Base-by-base conservation (phyloP, 768 basidiomycete species). In the Austroboletus festivus region DNA sequence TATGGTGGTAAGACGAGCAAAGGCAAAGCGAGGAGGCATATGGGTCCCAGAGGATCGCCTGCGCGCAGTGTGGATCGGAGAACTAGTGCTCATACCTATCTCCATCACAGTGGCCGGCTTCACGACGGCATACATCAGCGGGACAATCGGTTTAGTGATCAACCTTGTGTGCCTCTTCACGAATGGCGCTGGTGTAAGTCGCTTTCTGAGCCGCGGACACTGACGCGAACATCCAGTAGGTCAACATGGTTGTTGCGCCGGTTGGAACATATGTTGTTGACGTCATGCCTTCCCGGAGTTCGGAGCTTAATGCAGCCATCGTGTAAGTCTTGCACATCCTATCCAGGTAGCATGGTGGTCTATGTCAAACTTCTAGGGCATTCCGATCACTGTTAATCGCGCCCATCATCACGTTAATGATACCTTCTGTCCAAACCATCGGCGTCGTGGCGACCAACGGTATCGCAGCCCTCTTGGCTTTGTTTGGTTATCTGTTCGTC, bases 31-130 rank as follows among this genome's bases (percentile, higher is more conserved):
- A 20, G 73, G 72, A 0, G 83, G 83, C 1, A 55, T 69, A 2
- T 85, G 81, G 82, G 75, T 79, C 37, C 85, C 85, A 0, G 85
- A 89, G 61, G 86, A 85, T 53, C 78, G 85, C 5, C 71, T 87
- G 21, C 73, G 80, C 1, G 82, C 73, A 2, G 68, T 76, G 2
- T 59, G 80, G 28, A 54, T 71, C 6, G 78, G 79, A 9, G 73
- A 72, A 4, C 64, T 73, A 0, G 26, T 78, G 16, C 65, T 85
- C 23, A 68, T 77, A 4, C 87, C 85, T 0, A 21, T 82, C 1
- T 78, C 83, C 1, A 61, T 82, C 3, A 58, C 79, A 0, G 42
- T 66, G 0, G 73, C 71, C 0, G 83, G 84, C 1, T 52, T 85
- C 3, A 58, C 75, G n/a, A 80, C 74, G 13, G 57, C 70, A 28